These are phyloP conservation scores for Tolypocladium nubicola DNA, from an alignment of 2,329 filamentous ascomycete species.

Conservation along the genomic window DNA sequence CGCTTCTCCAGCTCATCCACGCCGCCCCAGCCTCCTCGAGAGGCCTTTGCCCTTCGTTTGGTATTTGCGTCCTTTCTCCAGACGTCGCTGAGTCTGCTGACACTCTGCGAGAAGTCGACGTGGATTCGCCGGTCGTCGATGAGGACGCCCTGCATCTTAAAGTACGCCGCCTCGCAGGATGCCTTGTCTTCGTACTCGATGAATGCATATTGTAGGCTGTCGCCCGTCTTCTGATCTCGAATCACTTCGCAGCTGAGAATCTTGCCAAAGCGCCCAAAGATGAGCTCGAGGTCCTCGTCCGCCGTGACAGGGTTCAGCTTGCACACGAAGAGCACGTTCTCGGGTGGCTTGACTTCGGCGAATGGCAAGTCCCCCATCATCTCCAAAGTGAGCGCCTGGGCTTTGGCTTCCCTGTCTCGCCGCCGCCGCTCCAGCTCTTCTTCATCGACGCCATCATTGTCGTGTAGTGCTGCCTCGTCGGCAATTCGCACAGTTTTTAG, in stretches of 20 bases:
- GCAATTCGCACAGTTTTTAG: slow-evolving; percentile 85
- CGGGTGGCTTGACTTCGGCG: slow-evolving; percentile 91
- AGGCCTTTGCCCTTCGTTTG: slow-evolving; percentile 53
- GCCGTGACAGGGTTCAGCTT: slow-evolving; percentile 95
- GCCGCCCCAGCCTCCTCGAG: slow-evolving; percentile 77
- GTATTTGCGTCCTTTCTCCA: slow-evolving; percentile 82
- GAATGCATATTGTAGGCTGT: slow-evolving; percentile 94
- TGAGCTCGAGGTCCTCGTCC: slow-evolving; percentile 87
- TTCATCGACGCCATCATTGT: slow-evolving; percentile 60
- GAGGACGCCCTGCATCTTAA: slow-evolving; percentile 96
- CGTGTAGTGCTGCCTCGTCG: slow-evolving; percentile 73
- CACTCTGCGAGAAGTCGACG: slow-evolving; percentile 96
- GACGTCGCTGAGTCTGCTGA: slow-evolving; percentile 73
- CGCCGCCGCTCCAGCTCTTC: slow-evolving; percentile 71
- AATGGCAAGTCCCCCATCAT: slow-evolving; percentile 98
- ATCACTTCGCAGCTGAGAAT: slow-evolving; percentile 96
- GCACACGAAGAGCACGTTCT: slow-evolving; percentile 97
- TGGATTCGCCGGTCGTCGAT: slow-evolving; percentile 97
- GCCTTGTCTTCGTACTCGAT: slow-evolving; percentile 92
- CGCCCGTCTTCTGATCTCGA: slow-evolving; percentile 82
- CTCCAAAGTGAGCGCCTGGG: slow-evolving; percentile 88
- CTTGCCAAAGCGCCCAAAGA: slow-evolving; percentile 93
- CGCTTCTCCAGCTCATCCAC: slow-evolving; percentile 81
- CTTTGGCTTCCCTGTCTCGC: slow-evolving; percentile 81
- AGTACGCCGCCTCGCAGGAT: slow-evolving; percentile 89